Evolutionary conservation across 2,329 filamentous ascomycete species (phyloP).

Genomic region (Fusarium irregulare): DNA sequence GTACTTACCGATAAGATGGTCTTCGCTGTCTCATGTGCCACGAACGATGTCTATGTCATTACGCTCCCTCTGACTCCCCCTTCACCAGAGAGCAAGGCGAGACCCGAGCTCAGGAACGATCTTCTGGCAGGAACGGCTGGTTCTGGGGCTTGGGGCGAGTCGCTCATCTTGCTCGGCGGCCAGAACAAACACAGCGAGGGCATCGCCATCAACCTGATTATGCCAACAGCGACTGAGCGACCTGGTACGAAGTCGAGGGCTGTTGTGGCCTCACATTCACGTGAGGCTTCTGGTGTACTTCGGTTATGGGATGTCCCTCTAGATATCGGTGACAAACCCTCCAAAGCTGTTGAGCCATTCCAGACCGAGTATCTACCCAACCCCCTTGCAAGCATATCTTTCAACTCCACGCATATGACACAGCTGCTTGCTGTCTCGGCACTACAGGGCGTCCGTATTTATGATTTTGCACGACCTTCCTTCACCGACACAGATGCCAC

Average conservation of each 20-base stretch:
- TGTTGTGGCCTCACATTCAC: slow-evolving; percentile 70
- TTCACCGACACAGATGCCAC: slow-evolving; percentile 62
- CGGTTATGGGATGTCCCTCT: slow-evolving; percentile 69
- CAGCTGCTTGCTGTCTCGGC: slow-evolving; percentile 69
- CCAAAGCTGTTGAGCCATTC: slow-evolving; percentile 60
- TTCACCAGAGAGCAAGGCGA: slow-evolving; percentile 68
- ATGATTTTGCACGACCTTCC: slow-evolving; percentile 68
- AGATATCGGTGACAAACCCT: slow-evolving; percentile 51
- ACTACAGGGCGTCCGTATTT: slow-evolving; percentile 68
- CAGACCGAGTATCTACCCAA: slow-evolving; percentile 69
- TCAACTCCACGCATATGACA: slow-evolving; percentile 69
- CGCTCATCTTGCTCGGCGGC: slow-evolving; percentile 64
- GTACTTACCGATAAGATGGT: slow-evolving; percentile 68
- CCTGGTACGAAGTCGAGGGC: slow-evolving; percentile 54
- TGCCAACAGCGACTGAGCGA: slow-evolving; percentile 56
- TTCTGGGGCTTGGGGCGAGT: slow-evolving; percentile 72
- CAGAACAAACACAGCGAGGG: slow-evolving; percentile 65
- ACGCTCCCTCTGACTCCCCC: slow-evolving; percentile 71
- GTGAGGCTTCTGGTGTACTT: slow-evolving; percentile 68
- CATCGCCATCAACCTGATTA: slow-evolving; percentile 65
- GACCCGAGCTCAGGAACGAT: slow-evolving; percentile 63
- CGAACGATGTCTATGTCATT: slow-evolving; percentile 66
- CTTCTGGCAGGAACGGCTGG: slow-evolving; percentile 67
- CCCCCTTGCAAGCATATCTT: slow-evolving; percentile 66
- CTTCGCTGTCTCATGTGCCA: slow-evolving; percentile 70